Evolutionary conservation across 179 eudicot species (phyloP), one percentile per base, ranked within the genome.

Genomic region (Silene vulgaris): DNA sequence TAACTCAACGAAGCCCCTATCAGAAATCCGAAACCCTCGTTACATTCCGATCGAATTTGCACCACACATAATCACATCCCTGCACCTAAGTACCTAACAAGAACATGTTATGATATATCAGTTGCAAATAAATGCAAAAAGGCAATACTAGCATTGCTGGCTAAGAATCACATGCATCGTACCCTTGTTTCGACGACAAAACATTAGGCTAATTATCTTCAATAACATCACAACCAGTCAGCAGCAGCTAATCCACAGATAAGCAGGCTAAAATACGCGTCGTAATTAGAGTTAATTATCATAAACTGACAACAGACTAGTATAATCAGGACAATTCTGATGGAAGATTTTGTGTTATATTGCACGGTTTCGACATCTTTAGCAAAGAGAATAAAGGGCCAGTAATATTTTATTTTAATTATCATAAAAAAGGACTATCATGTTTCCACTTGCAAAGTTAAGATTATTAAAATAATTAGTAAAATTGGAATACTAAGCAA

Each of bases 401-500:
- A 35, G 65, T 30, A 69, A 21, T 68, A 68, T 40, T 40, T 40
- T 40, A 40, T 16, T 52, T 52, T 52, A 52, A 2, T 52, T 52
- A 52, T 13, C 59, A 52, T 8, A 40, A 62, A 62, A 69, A 73
- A 60, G 20, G 54, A 73, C 30, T 32, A 12, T 62, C 11, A 79
- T 54, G 29, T 29, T 26, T 59, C 78, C 69, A 81, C 78, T 81
- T 64, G 73, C 69, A 69, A 70, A 50, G 37, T 23, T 70, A 32
- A 13, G 71, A 77, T 69, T 64, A 81, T 35, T 45, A 74, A 81
- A 52, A 63, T 77, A 57, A 74, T 77, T 19, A 77, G 61, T 78
- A 62, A 70, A 70, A 63, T 74, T 12, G 37, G 26, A 63, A 69
- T 43, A 61, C 30, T 7, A 69, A 54, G 71, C 83, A 76, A 73